These are phyloP conservation scores for Trichoderma breve DNA, from an alignment of 2,329 filamentous ascomycete species.

Conservation along the genomic window DNA sequence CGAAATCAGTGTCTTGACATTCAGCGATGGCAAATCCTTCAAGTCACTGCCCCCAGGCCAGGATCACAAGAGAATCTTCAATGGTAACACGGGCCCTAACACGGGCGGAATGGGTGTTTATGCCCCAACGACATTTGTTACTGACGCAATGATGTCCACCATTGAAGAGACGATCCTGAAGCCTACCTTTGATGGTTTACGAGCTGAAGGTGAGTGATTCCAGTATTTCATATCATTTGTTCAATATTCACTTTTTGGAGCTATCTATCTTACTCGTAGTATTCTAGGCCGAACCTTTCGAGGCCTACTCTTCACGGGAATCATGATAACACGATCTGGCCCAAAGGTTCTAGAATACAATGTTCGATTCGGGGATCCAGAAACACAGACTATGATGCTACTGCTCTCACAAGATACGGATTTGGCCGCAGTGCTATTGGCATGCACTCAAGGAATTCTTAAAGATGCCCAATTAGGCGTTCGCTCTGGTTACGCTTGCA, in stretches of 20 bases:
- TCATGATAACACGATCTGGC: not conserved
- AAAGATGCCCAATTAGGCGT: not conserved
- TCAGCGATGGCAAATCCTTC: not conserved
- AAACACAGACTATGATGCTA: not conserved
- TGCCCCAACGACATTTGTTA: not conserved
- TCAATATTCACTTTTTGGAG: not conserved
- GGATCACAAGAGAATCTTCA: not conserved
- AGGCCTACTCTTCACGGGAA: not conserved
- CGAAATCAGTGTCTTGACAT: not conserved
- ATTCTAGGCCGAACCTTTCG: not conserved
- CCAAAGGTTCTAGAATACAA: not conserved
- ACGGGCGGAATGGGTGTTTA: not conserved
- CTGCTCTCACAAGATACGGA: not conserved
- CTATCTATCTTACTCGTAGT: fast-evolving
- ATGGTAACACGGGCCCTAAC: not conserved
- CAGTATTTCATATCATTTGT: not conserved
- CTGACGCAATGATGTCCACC: not conserved
- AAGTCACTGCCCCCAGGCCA: not conserved
- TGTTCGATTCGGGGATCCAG: not conserved
- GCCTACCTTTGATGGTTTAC: not conserved
- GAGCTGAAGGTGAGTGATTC: not conserved
- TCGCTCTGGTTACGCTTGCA: not conserved
- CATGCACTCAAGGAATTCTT: not conserved
- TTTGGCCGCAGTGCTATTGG: not conserved
- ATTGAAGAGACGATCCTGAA: not conserved